Conservation (phyloP, 2,329 filamentous ascomycete species). For the Phoma sp. region DNA sequence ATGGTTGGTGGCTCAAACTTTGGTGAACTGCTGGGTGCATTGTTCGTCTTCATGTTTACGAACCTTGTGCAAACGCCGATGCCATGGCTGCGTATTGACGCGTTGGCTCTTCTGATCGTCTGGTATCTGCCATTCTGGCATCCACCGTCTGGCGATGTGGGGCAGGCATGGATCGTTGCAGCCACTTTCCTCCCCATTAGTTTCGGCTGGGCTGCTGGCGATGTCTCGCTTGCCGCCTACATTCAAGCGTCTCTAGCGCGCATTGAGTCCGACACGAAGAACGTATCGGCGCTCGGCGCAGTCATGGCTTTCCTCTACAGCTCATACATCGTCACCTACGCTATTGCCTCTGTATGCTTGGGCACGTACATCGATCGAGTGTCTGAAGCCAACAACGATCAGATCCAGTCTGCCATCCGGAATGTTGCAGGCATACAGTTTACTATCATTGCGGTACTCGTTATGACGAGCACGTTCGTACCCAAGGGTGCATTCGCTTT, state of each 20-base stretch:
- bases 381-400: conserved; percentile 45
- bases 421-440: conserved; percentile 59
- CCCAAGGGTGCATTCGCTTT: conserved; percentile 54
- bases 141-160: conserved; percentile 50
- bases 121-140: conserved; percentile 60
- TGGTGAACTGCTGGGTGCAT: conserved; percentile 58
- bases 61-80: conserved; percentile 59
- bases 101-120: conserved; percentile 55
- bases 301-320: conserved; percentile 62
- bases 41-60: conserved; percentile 59
- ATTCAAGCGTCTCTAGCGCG: conserved; percentile 60
- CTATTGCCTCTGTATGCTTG: conserved; percentile 54
- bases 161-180: conserved; percentile 57
- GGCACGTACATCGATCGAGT: conserved; percentile 57
- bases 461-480: conserved; percentile 56
- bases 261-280: conserved; percentile 53
- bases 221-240: conserved; percentile 60
- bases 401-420: conserved; percentile 52
- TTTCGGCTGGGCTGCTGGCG: conserved; percentile 61
- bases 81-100: conserved; percentile 60
- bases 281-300: conserved; percentile 59
- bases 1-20: conserved; percentile 61
- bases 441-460: conserved; percentile 52
- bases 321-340: conserved; percentile 59
- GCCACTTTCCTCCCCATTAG: conserved; percentile 55